Conservation (phyloP, 2,329 filamentous ascomycete species). For the Ophiognomonia clavigignenti-juglandacearum region DNA sequence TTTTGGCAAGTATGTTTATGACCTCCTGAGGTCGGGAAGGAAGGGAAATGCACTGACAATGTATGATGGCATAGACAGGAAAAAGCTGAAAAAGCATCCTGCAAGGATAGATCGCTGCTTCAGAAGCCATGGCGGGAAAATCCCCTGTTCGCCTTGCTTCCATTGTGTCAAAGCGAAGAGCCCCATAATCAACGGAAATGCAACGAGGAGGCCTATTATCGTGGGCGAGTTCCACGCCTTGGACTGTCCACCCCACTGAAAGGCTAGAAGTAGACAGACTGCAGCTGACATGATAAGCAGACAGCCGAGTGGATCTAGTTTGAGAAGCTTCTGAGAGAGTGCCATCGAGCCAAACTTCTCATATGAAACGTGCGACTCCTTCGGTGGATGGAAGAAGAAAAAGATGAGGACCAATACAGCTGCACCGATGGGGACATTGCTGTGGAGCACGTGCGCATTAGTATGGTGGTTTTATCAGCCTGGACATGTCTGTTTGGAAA, state of each 20-base stretch:
- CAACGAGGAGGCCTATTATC: background rate
- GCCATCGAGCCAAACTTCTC: background rate
- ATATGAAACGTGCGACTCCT: background rate
- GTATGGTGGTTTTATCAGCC: too few species aligned
- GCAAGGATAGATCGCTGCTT: background rate
- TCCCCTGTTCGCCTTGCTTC: background rate
- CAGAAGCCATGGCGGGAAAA: background rate
- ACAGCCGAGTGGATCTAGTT: conserved; percentile 3
- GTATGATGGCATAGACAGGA: background rate
- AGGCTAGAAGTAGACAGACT: conserved; percentile 5
- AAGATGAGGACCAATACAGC: background rate
- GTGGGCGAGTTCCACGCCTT: background rate
- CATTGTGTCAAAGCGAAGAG: background rate
- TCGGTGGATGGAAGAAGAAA: background rate
- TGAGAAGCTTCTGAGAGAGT: background rate
- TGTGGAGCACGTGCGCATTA: background rate
- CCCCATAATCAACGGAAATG: background rate
- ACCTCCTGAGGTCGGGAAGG: too few species aligned
- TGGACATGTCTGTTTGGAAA: too few species aligned
- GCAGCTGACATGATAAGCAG: conserved; percentile 1
- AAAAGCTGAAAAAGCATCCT: background rate
- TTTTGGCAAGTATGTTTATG: too few species aligned
- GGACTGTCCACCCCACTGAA: conserved; percentile 4
- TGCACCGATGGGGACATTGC: background rate
- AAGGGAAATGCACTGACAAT: background rate